Conservation (phyloP, 2,329 filamentous ascomycete genomes). For the Xylaria sp. region DNA sequence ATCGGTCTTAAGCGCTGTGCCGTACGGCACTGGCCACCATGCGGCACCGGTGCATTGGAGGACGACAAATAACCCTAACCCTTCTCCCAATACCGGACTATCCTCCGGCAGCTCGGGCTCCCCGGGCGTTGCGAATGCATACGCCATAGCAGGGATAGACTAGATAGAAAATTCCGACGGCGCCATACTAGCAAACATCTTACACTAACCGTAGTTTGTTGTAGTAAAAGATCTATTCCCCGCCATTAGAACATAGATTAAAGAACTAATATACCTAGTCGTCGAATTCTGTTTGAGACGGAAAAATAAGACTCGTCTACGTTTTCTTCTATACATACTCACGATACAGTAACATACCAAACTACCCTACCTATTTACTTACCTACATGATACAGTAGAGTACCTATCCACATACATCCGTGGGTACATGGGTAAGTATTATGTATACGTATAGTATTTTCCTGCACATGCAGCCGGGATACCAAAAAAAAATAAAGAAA, state of each 20-base stretch:
- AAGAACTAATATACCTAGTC: neutral
- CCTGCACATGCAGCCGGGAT: conserved; percentile 22
- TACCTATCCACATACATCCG: conserved; percentile 16
- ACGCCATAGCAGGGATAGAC: neutral
- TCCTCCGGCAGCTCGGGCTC: conserved; percentile 2
- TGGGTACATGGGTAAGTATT: conserved; percentile 15
- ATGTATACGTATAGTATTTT: conserved; percentile 3
- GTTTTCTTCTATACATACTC: conserved; percentile 27
- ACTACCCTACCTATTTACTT: conserved; percentile 8
- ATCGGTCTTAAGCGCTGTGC: conserved; percentile 6
- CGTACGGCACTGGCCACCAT: conserved; percentile 12
- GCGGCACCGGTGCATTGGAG: neutral
- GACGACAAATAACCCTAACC: conserved; percentile 7
- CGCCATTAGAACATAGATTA: neutral
- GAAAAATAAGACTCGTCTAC: neutral
- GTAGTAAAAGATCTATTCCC: neutral
- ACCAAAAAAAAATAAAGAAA: conserved; percentile 3
- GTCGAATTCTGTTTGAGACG: conserved; percentile 6
- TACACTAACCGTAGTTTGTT: neutral
- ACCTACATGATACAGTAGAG: neutral
- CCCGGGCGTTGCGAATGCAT: neutral
- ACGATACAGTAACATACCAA: conserved; percentile 11
- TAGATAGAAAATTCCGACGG: conserved; percentile 19
- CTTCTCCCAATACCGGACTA: conserved; percentile 5
- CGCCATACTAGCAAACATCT: neutral